Percentiles rank a stretch among this genome's conserved stretches.
These are phyloP conservation scores for Citrus mangshanensis DNA, from an alignment of 345 rosid genomes.

Conservation along the genomic window DNA sequence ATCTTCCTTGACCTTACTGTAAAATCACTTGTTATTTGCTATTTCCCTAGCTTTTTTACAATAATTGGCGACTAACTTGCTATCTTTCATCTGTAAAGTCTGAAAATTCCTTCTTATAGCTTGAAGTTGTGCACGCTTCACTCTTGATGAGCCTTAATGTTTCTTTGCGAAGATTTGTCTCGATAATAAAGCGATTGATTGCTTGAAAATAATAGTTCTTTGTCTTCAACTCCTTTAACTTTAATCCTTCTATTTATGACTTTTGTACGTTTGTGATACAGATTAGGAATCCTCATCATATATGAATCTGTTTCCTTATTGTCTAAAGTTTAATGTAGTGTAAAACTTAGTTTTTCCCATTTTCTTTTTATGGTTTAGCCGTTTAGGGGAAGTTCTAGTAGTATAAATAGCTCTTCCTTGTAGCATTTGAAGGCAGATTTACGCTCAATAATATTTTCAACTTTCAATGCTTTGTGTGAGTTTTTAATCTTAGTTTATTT, in stretches of 20 bases:
- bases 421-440: too few relatives aligned
- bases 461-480: too few relatives aligned
- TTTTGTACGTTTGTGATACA: background rate
- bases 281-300: too few relatives aligned
- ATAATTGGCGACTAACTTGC: background rate
- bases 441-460: too few relatives aligned
- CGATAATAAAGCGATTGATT: background rate
- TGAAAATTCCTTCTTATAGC: background rate
- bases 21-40: background rate
- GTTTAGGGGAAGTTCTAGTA: too few relatives aligned
- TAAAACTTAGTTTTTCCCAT: too few relatives aligned
- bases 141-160: background rate
- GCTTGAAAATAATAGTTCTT: background rate
- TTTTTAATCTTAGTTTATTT: too few relatives aligned
- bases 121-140: background rate
- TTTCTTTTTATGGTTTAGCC: too few relatives aligned
- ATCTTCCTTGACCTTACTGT: background rate
- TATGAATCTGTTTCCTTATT: too few relatives aligned
- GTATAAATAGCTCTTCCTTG: too few relatives aligned
- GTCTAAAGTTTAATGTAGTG: too few relatives aligned
- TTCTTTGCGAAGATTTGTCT: background rate
- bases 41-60: background rate
- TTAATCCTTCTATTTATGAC: background rate
- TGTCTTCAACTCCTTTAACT: constrained; percentile 2
- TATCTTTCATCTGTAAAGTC: background rate